A percentile compares a stretch with the other conserved stretches of the same genome.
Conservation (phyloP, 768 basidiomycete genomes). For the Chalciporus piperatus region DNA sequence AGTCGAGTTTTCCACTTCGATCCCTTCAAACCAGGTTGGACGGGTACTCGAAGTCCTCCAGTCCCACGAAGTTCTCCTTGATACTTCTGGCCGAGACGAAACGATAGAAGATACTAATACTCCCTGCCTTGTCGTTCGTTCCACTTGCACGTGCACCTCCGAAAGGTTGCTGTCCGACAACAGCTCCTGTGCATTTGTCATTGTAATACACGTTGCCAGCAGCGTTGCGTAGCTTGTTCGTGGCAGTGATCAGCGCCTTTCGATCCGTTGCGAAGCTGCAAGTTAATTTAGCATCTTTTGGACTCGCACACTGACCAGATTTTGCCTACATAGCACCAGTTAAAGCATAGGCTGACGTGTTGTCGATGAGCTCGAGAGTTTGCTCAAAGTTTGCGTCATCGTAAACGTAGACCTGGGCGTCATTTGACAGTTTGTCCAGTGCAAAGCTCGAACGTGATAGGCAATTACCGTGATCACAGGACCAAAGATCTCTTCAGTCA, state of each 20-base stretch:
- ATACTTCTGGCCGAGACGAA: constrained; percentile 89
- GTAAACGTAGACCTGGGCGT: constrained; percentile 74
- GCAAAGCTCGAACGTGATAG: constrained; percentile 10
- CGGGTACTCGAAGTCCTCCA: constrained; percentile 82
- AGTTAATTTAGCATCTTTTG: constrained; percentile 9
- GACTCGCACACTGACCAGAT: not conserved
- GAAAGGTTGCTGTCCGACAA: constrained; percentile 97
- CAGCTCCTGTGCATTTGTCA: constrained; percentile 97
- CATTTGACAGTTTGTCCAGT: not conserved
- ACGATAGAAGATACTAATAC: constrained; percentile 70
- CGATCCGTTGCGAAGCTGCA: constrained; percentile 81
- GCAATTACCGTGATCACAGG: constrained; percentile 79
- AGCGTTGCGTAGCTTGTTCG: constrained; percentile 81
- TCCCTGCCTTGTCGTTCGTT: constrained; percentile 98
- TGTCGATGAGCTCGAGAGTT: constrained; percentile 84
- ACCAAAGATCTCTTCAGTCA: constrained; percentile 96
- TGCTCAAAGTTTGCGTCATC: constrained; percentile 84
- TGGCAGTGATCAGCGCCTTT: constrained; percentile 72
- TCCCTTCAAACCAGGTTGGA: constrained; percentile 67
- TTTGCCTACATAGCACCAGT: constrained; percentile 87
- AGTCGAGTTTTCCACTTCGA: not conserved
- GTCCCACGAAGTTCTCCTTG: constrained; percentile 92
- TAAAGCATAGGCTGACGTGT: constrained; percentile 82
- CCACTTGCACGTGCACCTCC: constrained; percentile 91
- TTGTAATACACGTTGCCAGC: constrained; percentile 99